Conservation (phyloP, 441 rosid species). For the Hura crepitans region DNA sequence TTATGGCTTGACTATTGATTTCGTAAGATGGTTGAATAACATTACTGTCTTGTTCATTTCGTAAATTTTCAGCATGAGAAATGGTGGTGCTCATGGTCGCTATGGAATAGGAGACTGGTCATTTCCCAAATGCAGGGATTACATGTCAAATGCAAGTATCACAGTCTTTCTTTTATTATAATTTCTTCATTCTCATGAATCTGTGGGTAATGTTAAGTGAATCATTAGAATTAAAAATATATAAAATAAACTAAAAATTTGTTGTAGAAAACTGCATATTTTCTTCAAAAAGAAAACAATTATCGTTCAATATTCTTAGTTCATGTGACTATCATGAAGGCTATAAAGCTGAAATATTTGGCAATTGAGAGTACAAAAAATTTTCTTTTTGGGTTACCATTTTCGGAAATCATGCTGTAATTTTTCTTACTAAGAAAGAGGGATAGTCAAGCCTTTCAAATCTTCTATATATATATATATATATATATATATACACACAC, state of each 20-base stretch:
- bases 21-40: conserved; percentile 14
- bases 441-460: not conserved
- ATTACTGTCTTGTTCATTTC: conserved; percentile 17
- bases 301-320: too few species aligned
- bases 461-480: not conserved
- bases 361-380: not conserved
- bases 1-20: conserved; percentile 12
- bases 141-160: conserved; percentile 67
- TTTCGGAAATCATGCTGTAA: not conserved
- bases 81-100: conserved; percentile 88
- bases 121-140: conserved; percentile 72
- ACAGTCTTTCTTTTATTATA: conserved; percentile 8
- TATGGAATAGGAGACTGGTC: conserved; percentile 90
- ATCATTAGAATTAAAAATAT: not conserved
- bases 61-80: conserved; percentile 56
- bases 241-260: not conserved
- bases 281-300: too few species aligned
- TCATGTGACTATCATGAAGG: not conserved
- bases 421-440: not conserved
- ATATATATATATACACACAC: too few species aligned
- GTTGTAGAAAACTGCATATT: too few species aligned
- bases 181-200: not conserved
- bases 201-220: not conserved
- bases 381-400: not conserved
- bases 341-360: not conserved